Evolutionary conservation across 2,329 filamentous ascomycete genomes (phyloP).

Genomic region (Curvularia verruculosa): DNA sequence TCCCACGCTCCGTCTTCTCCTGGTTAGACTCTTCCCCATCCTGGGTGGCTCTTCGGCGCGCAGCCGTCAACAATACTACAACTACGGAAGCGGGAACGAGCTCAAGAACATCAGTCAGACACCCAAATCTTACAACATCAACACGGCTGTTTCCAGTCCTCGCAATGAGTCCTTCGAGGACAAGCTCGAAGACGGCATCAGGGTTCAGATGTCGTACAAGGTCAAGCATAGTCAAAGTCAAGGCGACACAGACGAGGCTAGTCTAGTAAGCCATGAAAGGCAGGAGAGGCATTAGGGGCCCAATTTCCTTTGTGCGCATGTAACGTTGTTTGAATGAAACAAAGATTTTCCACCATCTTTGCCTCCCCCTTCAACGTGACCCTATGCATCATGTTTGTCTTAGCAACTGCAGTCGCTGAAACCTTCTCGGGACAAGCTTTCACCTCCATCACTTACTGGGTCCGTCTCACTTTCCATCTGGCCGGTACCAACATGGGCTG

Average conservation of each 20-base stretch:
- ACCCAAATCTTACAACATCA: slow-evolving; percentile 12
- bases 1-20: slow-evolving; percentile 48
- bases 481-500: slow-evolving; percentile 4
- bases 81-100: slow-evolving; percentile 35
- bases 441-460: background rate
- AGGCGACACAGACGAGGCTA: slow-evolving; percentile 27
- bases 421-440: background rate
- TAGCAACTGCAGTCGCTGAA: background rate
- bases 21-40: slow-evolving; percentile 46
- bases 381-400: background rate
- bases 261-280: slow-evolving; percentile 20
- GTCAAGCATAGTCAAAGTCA: slow-evolving; percentile 20
- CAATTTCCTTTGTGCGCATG: background rate
- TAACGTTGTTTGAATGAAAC: background rate
- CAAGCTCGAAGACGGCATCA: slow-evolving; percentile 23
- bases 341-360: background rate
- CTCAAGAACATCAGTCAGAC: slow-evolving; percentile 23
- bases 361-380: background rate
- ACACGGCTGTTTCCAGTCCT: slow-evolving; percentile 12
- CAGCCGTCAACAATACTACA: slow-evolving; percentile 31
- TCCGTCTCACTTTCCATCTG: background rate
- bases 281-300: background rate
- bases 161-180: slow-evolving; percentile 1
- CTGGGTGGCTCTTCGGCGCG: slow-evolving; percentile 44
- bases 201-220: slow-evolving; percentile 27